Evolutionary conservation across 306 rosid genomes (phyloP).

Genomic region (Lathyrus aphaca): DNA sequence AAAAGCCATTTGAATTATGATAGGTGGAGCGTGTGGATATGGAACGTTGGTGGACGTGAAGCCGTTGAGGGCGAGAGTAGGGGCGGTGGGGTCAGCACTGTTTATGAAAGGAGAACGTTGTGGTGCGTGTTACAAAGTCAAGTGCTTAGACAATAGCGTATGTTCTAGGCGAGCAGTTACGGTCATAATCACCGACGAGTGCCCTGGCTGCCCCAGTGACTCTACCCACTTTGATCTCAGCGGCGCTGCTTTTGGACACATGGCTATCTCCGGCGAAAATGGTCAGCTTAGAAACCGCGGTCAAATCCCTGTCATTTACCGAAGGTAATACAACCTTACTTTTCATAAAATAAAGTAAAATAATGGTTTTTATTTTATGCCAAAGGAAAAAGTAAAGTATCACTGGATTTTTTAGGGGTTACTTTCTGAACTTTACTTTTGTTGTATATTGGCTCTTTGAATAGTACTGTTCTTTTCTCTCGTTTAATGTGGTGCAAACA

Average conservation of each 20-base stretch:
- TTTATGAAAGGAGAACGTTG: conserved; percentile 89
- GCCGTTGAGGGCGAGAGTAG: conserved; percentile 85
- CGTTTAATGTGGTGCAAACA: conserved; percentile 6
- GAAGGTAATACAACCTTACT: conserved; percentile 75
- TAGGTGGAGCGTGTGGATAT: no score
- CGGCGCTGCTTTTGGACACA: conserved; percentile 89
- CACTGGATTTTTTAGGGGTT: conserved; percentile 11
- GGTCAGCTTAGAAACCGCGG: conserved; percentile 80
- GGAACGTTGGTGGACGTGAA: conserved; percentile 83
- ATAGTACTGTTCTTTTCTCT: no score
- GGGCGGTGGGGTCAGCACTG: conserved; percentile 80
- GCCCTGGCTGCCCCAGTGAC: conserved; percentile 80
- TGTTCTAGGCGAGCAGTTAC: conserved; percentile 88
- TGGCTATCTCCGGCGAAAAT: conserved; percentile 72
- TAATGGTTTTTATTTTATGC: no score
- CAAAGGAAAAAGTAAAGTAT: background rate
- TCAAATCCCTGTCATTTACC: conserved; percentile 66
- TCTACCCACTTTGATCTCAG: conserved; percentile 87
- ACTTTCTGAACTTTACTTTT: conserved; percentile 27
- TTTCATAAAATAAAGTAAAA: no score
- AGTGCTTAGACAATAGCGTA: conserved; percentile 66
- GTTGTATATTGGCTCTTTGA: background rate
- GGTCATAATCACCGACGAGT: conserved; percentile 83
- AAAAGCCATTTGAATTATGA: no score
- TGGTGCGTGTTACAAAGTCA: conserved; percentile 90